Evolutionary conservation across 1,284 basidiomycete genomes (phyloP), one percentile per base, ranked within the genome.

Genomic region (Tilletia horrida): DNA sequence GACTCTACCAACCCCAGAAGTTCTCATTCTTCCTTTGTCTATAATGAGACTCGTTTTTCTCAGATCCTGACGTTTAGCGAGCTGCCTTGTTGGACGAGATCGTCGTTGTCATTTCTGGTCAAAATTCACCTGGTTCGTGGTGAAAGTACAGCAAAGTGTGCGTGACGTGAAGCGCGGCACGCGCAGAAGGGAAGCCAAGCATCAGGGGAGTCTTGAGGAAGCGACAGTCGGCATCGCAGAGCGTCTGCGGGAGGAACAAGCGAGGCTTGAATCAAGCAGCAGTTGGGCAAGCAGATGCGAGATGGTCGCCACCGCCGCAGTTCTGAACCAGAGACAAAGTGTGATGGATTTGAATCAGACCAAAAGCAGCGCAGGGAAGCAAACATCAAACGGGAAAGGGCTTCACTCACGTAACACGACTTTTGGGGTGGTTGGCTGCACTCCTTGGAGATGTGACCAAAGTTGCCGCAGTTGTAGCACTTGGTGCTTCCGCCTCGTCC

Each of bases 381-480:
- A 18, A n/a, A n/a, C n/a, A n/a, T n/a, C n/a, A n/a, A 31, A 61
- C 6, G 42, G 21, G 35, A 61, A 40, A 1, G 14, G 25, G 31
- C 27, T 11, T 31, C 31, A 44, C 40, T 43, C 44, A 62, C 61
- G 77, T 79, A 79, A 73, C 77, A 79, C 65, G 75, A 73, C 69
- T 73, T 73, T 68, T 73, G 73, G 68, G 71, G 69, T 29, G 77
- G 77, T 70, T 74, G 75, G 47, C 73, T 65, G 72, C 78, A 79
- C 50, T 78, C 73, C 61, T 76, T 74, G 69, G 73, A 75, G 55
- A 79, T 73, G 70, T 79, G 78, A 52, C 78, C 78, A 29, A 67
- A 55, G 65, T 76, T 69, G 68, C 76, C 75, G 69, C 78, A 79
- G 73, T 79, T 79, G 78, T 78, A 80, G 77, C 78, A 80, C 64